These are phyloP conservation scores for Chrysosporium keratinophilum DNA, from an alignment of 2,329 filamentous ascomycete genomes.

Conservation along the genomic window DNA sequence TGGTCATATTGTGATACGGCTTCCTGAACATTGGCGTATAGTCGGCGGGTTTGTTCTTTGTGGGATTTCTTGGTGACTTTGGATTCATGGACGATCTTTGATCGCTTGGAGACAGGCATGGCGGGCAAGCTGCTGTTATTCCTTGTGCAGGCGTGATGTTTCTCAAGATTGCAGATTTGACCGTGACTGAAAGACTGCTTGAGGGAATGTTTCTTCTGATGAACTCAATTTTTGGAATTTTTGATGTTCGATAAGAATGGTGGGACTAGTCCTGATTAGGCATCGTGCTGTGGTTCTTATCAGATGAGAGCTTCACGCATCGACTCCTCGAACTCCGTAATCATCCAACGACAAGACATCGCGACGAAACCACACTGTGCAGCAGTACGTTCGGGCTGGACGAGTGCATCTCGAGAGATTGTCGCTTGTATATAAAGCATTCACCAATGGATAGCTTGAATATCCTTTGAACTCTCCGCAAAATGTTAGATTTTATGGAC, in stretches of 20 bases:
- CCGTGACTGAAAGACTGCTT: neutral
- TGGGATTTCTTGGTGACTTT: constrained; percentile 86
- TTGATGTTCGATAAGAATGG: constrained; percentile 26
- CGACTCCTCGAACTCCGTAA: neutral
- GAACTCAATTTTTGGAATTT: constrained; percentile 21
- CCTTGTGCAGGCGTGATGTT: neutral
- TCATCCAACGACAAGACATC: neutral
- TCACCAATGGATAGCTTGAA: neutral
- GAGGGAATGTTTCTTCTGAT: neutral
- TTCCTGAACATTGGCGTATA: constrained; percentile 81
- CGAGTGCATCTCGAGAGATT: too few species aligned
- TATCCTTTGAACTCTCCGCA: constrained; percentile 16
- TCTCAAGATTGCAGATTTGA: too few species aligned
- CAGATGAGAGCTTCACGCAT: neutral
- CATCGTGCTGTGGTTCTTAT: constrained; percentile 24
- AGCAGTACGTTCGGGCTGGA: too few species aligned
- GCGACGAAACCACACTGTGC: neutral
- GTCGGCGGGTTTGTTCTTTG: constrained; percentile 75
- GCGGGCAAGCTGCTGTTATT: neutral
- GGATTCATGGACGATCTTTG: constrained; percentile 78
- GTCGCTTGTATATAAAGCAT: too few species aligned
- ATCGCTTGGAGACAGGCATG: constrained; percentile 96
- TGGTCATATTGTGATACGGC: constrained; percentile 75
- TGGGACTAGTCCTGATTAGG: constrained; percentile 27
- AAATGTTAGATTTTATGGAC: constrained; percentile 95